Percentiles rank a stretch among this genome's conserved stretches.
These are phyloP conservation scores for Friedmanniomyces simplex DNA, from an alignment of 495 filamentous ascomycete genomes.

Conservation along the genomic window DNA sequence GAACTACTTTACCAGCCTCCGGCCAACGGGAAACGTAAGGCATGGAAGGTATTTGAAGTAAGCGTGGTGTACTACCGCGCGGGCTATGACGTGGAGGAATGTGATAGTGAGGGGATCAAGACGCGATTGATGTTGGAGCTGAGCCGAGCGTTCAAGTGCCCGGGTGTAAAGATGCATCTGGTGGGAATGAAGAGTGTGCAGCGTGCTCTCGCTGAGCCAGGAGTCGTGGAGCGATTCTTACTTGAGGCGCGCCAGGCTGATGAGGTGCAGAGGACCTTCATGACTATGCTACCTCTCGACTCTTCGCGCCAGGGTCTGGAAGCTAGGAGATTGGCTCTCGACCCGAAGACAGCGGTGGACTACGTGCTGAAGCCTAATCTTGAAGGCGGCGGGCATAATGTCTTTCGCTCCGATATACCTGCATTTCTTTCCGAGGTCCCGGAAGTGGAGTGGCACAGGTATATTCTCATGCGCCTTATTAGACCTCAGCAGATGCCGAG, in stretches of 20 bases:
- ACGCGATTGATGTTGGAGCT: constrained; percentile 13
- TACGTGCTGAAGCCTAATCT: constrained; percentile 23
- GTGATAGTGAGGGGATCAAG: background rate
- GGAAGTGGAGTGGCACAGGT: constrained; percentile 19
- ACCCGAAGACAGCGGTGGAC: background rate
- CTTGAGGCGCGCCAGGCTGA: background rate
- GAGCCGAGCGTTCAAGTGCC: constrained; percentile 22
- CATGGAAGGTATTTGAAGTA: constrained; percentile 11
- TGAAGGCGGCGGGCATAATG: constrained; percentile 25
- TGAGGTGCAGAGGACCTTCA: constrained; percentile 11
- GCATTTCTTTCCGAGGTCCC: constrained; percentile 13
- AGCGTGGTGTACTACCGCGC: constrained; percentile 21
- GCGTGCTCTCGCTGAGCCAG: constrained; percentile 14
- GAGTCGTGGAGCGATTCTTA: constrained; percentile 18
- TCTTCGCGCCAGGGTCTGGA: constrained; percentile 1
- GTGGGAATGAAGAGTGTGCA: constrained; percentile 22
- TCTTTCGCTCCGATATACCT: constrained; percentile 22
- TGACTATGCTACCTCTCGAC: constrained; percentile 17
- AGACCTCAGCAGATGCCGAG: constrained; percentile 3
- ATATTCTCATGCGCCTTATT: constrained; percentile 22
- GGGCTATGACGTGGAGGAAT: constrained; percentile 20
- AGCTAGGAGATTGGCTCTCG: background rate
- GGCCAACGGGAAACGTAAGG: background rate
- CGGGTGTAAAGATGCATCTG: constrained; percentile 16
- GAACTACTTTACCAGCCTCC: constrained; percentile 3